Evolutionary conservation across 1,284 basidiomycete species (phyloP), one percentile per base, ranked within the genome.

Genomic region (Irpex rosettiformis): DNA sequence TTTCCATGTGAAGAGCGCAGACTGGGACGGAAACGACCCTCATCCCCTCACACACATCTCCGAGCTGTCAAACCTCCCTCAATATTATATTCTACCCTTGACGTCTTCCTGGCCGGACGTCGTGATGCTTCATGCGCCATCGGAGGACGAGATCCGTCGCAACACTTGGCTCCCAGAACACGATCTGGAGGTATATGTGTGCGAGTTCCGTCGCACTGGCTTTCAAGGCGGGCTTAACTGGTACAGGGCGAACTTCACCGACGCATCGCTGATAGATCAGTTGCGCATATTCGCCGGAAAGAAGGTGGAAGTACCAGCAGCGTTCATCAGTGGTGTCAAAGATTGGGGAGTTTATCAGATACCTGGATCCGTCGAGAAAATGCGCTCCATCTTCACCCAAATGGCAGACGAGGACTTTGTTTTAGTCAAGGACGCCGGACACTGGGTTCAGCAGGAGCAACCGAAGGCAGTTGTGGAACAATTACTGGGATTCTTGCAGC

Each of bases 21-120:
- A 83, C 61, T 83, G 80, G 79, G 62, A 67, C 13, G 69, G 65
- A 3, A 81, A 81, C 65, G 64, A 69, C 11, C 74, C 78, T 0
- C 71, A 72, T 40, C 74, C 74, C 1, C 70, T 86, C 25, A 63
- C 71, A 29, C 66, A 72, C 40, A 62, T 67, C 0, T 62, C 58
- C 21, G 69, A 73, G 33, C 69, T 86, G 28, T 73, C 76, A 0
- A 62, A 65, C 3, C 64, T 88, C 25, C 85, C 86, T 4, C 73
- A 75, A n/a, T 87, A 87, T 74, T 86, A 88, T 65, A 71, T 86
- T 64, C 86, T 87, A 84, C 79, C 77, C 18, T 66, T 76, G 7
- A 63, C 75, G 24, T 72, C 75, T 52, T 79, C 73, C 37, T 87
- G 87, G 84, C 78, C 80, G 1, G 70, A 83, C 53, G 70, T 76